Percentiles rank a stretch among this genome's conserved stretches.
Evolutionary conservation across 495 filamentous ascomycete genomes (phyloP).

Genomic region (Penicillium longicatenatum): DNA sequence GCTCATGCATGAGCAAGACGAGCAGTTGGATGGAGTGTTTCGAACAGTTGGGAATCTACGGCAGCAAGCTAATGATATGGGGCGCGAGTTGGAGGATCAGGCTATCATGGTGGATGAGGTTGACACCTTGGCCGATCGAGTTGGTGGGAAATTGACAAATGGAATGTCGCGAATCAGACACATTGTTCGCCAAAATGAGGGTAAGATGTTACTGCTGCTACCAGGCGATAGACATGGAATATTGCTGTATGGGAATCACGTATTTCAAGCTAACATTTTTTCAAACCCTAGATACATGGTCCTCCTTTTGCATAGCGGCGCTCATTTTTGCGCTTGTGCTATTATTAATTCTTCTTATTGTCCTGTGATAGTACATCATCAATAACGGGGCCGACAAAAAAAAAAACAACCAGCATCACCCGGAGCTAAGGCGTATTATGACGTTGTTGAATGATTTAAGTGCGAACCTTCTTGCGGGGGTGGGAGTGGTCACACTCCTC

Average conservation of each 20-base stretch:
- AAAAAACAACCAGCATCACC: constrained; percentile 23
- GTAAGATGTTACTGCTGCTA: constrained; percentile 44
- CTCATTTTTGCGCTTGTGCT: constrained; percentile 85
- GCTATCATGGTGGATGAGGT: constrained; percentile 75
- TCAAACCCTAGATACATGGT: constrained; percentile 65
- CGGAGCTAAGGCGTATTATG: constrained; percentile 22
- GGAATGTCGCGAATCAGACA: constrained; percentile 83
- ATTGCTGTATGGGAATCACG: constrained; percentile 18
- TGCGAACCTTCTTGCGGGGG: constrained; percentile 50
- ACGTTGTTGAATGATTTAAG: constrained; percentile 18
- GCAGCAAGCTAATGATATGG: constrained; percentile 92
- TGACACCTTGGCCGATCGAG: constrained; percentile 79
- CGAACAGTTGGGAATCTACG: constrained; percentile 87
- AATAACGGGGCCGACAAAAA: constrained; percentile 16
- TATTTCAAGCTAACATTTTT: constrained; percentile 33
- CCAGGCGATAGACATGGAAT: background rate
- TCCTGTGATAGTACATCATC: constrained; percentile 49
- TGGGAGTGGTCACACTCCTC: constrained; percentile 35
- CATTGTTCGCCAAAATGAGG: constrained; percentile 91
- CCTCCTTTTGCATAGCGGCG: constrained; percentile 87
- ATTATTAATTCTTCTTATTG: constrained; percentile 71
- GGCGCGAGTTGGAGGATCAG: constrained; percentile 93
- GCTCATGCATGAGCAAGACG: constrained; percentile 94
- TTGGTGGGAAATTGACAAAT: constrained; percentile 80
- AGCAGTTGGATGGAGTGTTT: constrained; percentile 89